A percentile compares a stretch with the other conserved stretches of the same genome.
Evolutionary conservation across 2,329 filamentous ascomycete genomes (phyloP).

Genomic region (Colletotrichum orchidophilum): DNA sequence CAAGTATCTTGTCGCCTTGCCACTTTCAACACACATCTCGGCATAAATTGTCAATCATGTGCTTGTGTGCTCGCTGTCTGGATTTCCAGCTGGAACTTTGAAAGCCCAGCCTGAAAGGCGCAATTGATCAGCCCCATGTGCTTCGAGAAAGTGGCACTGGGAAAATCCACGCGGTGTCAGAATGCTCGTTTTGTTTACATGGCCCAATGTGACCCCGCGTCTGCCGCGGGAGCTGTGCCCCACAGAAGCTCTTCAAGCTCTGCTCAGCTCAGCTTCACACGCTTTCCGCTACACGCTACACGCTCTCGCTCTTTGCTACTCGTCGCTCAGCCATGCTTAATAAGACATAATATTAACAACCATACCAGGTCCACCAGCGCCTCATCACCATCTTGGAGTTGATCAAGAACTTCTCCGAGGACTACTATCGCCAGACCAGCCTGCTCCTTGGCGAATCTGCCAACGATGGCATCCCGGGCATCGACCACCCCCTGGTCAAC

Average conservation of each 20-base stretch:
- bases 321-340: background rate
- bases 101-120: background rate
- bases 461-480: slow-evolving; percentile 52
- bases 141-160: background rate
- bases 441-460: slow-evolving; percentile 76
- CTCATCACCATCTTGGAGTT: slow-evolving; percentile 82
- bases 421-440: slow-evolving; percentile 90
- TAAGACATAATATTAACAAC: slow-evolving; percentile 46
- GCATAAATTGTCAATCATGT: background rate
- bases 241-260: slow-evolving; percentile 5
- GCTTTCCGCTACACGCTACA: background rate
- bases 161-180: background rate
- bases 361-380: slow-evolving; percentile 74
- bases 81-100: background rate
- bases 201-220: slow-evolving; percentile 32
- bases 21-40: background rate
- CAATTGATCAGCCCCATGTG: background rate
- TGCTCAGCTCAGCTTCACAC: background rate
- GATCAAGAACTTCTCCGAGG: slow-evolving; percentile 80
- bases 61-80: background rate
- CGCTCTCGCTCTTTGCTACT: background rate
- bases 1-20: slow-evolving; percentile 9
- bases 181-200: slow-evolving; percentile 9
- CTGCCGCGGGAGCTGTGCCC: slow-evolving; percentile 34
- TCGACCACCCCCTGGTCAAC: slow-evolving; percentile 57